Base-by-base conservation (phyloP, 2,329 filamentous ascomycete genomes). In the Xylaria polymorpha region DNA sequence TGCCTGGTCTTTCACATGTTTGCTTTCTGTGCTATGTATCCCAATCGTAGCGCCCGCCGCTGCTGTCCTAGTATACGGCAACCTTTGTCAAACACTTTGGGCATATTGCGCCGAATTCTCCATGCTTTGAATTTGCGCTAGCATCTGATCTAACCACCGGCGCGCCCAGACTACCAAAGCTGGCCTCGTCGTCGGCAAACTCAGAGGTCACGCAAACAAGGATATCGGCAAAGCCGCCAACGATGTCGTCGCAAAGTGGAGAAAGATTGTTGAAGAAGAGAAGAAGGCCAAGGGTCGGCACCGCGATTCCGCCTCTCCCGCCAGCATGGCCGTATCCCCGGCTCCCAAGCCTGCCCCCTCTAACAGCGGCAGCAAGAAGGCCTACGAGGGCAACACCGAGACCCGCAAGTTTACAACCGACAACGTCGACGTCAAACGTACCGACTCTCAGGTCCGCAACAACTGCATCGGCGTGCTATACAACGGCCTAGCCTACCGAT, bases 381-480 rank as follows among this genome's bases (percentile, higher is more conserved):
- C 80, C 8, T 91, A 87, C 80, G 84, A 85, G 70, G 90, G 89
- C 75, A 86, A 92, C 73, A 88, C 90, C 1, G 91, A 94, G 77
- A 96, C 94, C 85, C 90, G 96, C 75, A 93, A 89, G 74, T 93
- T 91, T 83, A 91, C 91, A 75, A 87, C 85, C n/a, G 96, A 98
- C 79, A 90, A 91, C 48, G 89, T 97, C 62, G 90, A 94, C 75
- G 88, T 88, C 75, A 88, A 91, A 73, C 88, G 94, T 61, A 98
- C 94, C 18, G 90, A 90, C 57, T 90, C 91, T 68, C 83, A 86
- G 66, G 87, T 88, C 22, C 92, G 96, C 68, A 93, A 98, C 83
- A 91, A 90, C 77, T 97, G 93, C 80, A 90, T 98, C 71, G 94
- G 94, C 59, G 87, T 99, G 51, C 88, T 99, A 80, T 99, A 98